These are phyloP conservation scores for Boletus reticulatus DNA, from an alignment of 768 basidiomycete species.

Conservation along the genomic window DNA sequence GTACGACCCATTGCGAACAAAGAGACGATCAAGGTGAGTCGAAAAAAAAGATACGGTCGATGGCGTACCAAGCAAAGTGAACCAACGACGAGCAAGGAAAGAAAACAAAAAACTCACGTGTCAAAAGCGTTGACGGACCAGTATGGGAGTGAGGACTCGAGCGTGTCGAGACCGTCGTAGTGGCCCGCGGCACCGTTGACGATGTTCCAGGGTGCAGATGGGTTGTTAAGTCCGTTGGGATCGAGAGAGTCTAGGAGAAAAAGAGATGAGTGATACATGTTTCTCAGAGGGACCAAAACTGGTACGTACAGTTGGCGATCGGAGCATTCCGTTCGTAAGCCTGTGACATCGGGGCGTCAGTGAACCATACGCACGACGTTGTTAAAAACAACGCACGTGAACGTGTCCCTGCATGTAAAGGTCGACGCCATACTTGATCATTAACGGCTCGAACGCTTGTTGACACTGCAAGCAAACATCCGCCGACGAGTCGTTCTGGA, in stretches of 20 bases:
- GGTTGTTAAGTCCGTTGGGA: conserved; percentile 25
- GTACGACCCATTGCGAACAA: not conserved
- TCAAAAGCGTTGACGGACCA: conserved; percentile 8
- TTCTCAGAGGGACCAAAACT: not conserved
- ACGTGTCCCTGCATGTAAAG: conserved; percentile 30
- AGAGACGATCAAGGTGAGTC: not conserved
- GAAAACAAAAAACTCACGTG: conserved; percentile 8
- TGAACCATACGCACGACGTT: not conserved
- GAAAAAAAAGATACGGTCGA: too few species aligned
- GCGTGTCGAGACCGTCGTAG: conserved; percentile 25
- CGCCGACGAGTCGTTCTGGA: not conserved
- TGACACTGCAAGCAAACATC: conserved; percentile 18
- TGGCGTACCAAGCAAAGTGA: too few species aligned
- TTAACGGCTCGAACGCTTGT: conserved; percentile 28
- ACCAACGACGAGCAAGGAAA: too few species aligned
- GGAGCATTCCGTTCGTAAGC: conserved; percentile 27
- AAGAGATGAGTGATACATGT: not conserved
- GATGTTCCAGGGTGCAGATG: conserved; percentile 26
- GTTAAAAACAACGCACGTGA: conserved; percentile 12
- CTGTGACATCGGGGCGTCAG: not conserved
- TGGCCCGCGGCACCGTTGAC: conserved; percentile 29
- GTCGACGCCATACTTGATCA: conserved; percentile 31
- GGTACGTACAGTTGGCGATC: conserved; percentile 23
- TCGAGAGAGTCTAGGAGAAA: conserved; percentile 12
- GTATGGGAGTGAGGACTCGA: not conserved